Conservation (phyloP, 179 eudicot species). For the Silene noctiflora region DNA sequence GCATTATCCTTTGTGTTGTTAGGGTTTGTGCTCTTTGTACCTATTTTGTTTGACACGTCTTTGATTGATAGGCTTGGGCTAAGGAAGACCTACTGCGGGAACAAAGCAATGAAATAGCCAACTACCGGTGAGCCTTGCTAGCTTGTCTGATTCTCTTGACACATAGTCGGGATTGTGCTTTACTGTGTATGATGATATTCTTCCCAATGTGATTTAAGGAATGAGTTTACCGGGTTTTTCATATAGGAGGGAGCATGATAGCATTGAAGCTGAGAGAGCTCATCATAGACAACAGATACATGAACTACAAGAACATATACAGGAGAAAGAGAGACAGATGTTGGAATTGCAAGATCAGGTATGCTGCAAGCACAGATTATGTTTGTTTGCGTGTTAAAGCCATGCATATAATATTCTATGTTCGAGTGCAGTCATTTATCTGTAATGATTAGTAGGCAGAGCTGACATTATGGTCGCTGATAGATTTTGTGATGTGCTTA, state of each 20-base stretch:
- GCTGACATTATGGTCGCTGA: background rate
- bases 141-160: background rate
- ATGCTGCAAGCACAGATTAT: constrained; percentile 16
- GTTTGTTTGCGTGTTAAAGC: background rate
- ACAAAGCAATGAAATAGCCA: constrained; percentile 82
- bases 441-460: background rate
- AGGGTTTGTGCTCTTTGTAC: background rate
- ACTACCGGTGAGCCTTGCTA: constrained; percentile 53
- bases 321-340: constrained; percentile 82
- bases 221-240: background rate
- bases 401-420: background rate
- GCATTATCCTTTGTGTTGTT: background rate
- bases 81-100: constrained; percentile 93
- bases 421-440: background rate
- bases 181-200: background rate
- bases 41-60: constrained; percentile 2
- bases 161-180: constrained; percentile 2
- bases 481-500: constrained; percentile 14
- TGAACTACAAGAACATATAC: constrained; percentile 89
- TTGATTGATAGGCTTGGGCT: constrained; percentile 83
- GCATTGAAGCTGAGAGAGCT: constrained; percentile 82
- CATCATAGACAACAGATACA: constrained; percentile 88
- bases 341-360: constrained; percentile 99
- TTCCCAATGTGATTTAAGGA: background rate
- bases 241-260: constrained; percentile 91